Base-by-base conservation (phyloP, 495 filamentous ascomycete species). In the Penicillium argentinense region DNA sequence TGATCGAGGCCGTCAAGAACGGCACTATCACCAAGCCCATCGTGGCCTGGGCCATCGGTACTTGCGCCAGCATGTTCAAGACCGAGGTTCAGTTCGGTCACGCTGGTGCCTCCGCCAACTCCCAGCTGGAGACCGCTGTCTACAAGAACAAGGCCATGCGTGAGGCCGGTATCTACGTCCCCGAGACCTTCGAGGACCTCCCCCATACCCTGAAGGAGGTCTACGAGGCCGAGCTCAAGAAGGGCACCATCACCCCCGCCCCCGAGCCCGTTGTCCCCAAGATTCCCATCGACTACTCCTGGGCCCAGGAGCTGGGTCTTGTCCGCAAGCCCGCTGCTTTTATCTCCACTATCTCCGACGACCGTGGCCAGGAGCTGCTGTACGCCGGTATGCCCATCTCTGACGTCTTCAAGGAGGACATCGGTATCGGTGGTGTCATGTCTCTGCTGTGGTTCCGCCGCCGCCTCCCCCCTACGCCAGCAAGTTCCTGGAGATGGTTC, bases 401-500 rank as follows among this genome's bases (percentile, higher is more conserved):
- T 13, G 93, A 98, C 73, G 93, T 98, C 62, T 98, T 98, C 88
- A 87, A 71, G 64, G 93, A 98, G 80, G 89, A 97, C 54, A 97
- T 98, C 61, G 93, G 93, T 54, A 97, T 98, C 60, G 93, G 93
- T 60, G 93, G 93, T 85, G 93, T 98, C 73, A 98, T 98, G 93
- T 95, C 95, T 21, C 84, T 98, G 40, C 80, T 98, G 46, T 98
- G 93, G 93, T 98, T 98, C 92, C 92, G 93, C 60, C 91, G 93
- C 70, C 89, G 93, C 64, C 88, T 98, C 38, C 93, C 93, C 53
- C 78, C 58, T 97, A 96, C 64, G 95, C 93, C 59, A 89, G 89
- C 79, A 95, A 93, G 78, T 98, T 98, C 83, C 74, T 98, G 54
- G 93, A 98, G 81, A 98, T 98, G 93, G 95, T 98, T 56, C 91